Evolutionary conservation across 208 protist species (phyloP), one percentile per base, ranked within the genome.

Genomic region (Trypanosoma cruzi): DNA sequence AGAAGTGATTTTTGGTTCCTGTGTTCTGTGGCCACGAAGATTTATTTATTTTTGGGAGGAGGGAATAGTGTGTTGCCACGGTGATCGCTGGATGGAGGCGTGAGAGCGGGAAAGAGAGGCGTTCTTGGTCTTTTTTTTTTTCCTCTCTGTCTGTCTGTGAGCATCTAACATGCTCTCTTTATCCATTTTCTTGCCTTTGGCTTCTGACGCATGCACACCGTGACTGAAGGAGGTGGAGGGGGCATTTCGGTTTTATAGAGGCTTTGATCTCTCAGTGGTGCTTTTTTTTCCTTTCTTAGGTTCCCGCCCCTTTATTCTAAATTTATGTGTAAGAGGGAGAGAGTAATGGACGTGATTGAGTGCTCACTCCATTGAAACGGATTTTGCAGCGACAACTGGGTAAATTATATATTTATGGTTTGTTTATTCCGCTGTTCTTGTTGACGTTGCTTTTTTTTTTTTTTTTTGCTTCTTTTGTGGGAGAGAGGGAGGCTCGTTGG

Each of bases 31-130:
- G 2, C 16, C 31, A 18, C 20, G 14, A 3, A 5, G 8, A 29
- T 40, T 4, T 44, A 26, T 6, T 44, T 44, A 36, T 71, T 64
- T 26, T 40, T 54, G 55, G 46, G 14, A 6, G 18, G 40, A 76
- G n/a, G 32, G 68, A 22, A 14, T 8, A 7, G 8, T 7, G 40
- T 14, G 40, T 18, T 44, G 40, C 8, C 40, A 44, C 40, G 40
- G 40, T 13, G 40, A 16, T 44, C 7, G 40, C 40, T 3, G 40
- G 40, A 16, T 20, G 18, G 40, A 44, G 18, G 48, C 3, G 48
- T n/a, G 48, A 6, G 22, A 50, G 20, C 20, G 46, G 4, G 20
- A 20, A 6, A 3, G 44, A n/a, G 4, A 49, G 20, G 20, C 44
- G 4, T 14, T 49, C 16, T 49, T 22, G 2, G 4, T 2, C 20